phyloP scores from a whole-genome alignment of 495 filamentous ascomycete species.

The Sordaria brevicollis region DNA sequence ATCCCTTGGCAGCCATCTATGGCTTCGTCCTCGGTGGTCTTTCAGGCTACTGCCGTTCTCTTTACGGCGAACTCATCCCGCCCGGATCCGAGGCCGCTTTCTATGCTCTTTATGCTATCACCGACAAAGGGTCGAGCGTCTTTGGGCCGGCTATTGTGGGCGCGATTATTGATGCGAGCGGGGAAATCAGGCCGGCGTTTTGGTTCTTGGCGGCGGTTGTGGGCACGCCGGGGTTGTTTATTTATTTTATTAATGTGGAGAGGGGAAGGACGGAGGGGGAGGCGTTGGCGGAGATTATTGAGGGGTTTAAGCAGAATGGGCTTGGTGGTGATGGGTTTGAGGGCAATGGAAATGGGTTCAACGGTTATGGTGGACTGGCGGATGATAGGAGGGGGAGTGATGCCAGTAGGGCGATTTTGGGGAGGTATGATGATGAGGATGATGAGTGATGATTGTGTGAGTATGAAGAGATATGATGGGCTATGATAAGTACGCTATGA shows the following conservation, averaged over 20 bases:
- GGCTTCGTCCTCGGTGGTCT: constrained; percentile 88
- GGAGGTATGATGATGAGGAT: constrained; percentile 23
- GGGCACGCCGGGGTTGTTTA: constrained; percentile 70
- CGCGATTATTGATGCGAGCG: constrained; percentile 77
- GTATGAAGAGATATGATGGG: not conserved
- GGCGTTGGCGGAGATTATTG: constrained; percentile 57
- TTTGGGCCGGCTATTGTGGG: constrained; percentile 95
- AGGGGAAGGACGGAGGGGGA: constrained; percentile 71
- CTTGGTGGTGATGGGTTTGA: not conserved
- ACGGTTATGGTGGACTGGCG: not conserved
- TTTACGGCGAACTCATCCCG: constrained; percentile 87
- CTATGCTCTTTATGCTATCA: constrained; percentile 93
- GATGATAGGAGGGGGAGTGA: constrained; percentile 14
- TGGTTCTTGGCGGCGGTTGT: constrained; percentile 82
- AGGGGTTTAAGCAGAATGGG: constrained; percentile 33
- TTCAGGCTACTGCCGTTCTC: constrained; percentile 84
- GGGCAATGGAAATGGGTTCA: not conserved
- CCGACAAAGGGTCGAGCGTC: constrained; percentile 89
- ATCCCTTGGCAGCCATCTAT: constrained; percentile 80
- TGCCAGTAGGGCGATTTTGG: constrained; percentile 19
- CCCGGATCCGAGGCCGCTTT: constrained; percentile 93
- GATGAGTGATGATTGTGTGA: constrained; percentile 4
- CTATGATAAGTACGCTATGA: not conserved
- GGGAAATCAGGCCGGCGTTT: constrained; percentile 87
- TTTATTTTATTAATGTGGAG: constrained; percentile 81